These are phyloP conservation scores for Jaapia argillacea DNA, from an alignment of 768 basidiomycete species.

Conservation along the genomic window DNA sequence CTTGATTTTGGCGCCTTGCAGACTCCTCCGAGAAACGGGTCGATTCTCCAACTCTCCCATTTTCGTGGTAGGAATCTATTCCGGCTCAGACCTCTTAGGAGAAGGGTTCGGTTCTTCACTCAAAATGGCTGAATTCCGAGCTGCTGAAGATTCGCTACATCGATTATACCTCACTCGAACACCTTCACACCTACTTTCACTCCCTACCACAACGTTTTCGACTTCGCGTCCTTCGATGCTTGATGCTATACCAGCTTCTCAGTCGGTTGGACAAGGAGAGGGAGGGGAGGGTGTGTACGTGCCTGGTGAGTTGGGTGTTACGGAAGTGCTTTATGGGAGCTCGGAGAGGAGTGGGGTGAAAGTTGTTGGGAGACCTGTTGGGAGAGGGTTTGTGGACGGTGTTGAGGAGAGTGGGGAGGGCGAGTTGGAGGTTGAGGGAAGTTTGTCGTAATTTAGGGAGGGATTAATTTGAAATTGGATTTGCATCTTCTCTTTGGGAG, in stretches of 20 bases:
- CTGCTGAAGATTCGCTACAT: constrained; percentile 78
- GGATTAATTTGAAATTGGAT: too few relatives aligned
- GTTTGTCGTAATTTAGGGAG: too few relatives aligned
- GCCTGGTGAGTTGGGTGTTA: constrained; percentile 43
- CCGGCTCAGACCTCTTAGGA: constrained; percentile 74
- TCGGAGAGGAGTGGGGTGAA: constrained; percentile 42
- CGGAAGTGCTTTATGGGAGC: constrained; percentile 63
- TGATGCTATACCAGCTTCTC: constrained; percentile 2
- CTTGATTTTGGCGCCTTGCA: constrained; percentile 17
- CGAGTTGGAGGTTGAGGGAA: too few relatives aligned
- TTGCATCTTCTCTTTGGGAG: too few relatives aligned
- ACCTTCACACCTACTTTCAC: constrained; percentile 53
- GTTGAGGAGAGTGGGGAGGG: too few relatives aligned
- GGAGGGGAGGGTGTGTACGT: constrained; percentile 40
- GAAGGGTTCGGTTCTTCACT: constrained; percentile 92
- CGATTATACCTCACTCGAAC: constrained; percentile 75
- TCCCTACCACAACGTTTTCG: constrained; percentile 74
- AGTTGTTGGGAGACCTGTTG: too few relatives aligned
- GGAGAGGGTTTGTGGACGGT: too few relatives aligned
- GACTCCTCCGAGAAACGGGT: constrained; percentile 88
- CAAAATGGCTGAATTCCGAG: constrained; percentile 94
- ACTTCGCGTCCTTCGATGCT: constrained; percentile 35
- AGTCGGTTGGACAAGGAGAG: not conserved
- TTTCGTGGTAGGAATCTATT: constrained; percentile 94
- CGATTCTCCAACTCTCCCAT: constrained; percentile 84